Percentiles rank a stretch among this genome's conserved stretches.
Evolutionary conservation across 257 asterid species (phyloP).

Genomic region (Leonotis leonurus): DNA sequence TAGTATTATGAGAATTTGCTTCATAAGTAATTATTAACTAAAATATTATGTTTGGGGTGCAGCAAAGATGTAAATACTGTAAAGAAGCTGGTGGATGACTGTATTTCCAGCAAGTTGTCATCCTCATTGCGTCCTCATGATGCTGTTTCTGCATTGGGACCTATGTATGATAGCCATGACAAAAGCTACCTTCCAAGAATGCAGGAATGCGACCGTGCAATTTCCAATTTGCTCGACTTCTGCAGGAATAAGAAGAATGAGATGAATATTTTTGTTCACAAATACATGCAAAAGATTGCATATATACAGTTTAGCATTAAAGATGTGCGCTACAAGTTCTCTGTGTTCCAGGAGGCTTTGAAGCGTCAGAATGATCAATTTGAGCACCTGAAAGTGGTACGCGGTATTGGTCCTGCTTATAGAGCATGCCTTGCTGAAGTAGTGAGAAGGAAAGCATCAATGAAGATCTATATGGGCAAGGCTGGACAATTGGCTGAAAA

Average conservation of each 20-base stretch:
- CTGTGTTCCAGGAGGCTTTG: slow-evolving; percentile 91
- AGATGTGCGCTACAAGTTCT: slow-evolving; percentile 72
- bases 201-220: slow-evolving; percentile 63
- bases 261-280: slow-evolving; percentile 78
- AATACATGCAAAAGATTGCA: slow-evolving; percentile 88
- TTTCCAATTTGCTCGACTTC: slow-evolving; percentile 58
- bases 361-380: slow-evolving; percentile 84
- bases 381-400: slow-evolving; percentile 79
- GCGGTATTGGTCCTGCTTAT: slow-evolving; percentile 88
- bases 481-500: slow-evolving; percentile 96
- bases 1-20: slow-evolving; percentile 7
- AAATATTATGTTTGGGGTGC: slow-evolving; percentile 30
- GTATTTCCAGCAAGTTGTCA: slow-evolving; percentile 60
- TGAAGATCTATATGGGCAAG: slow-evolving; percentile 96
- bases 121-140: slow-evolving; percentile 96
- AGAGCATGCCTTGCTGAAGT: slow-evolving; percentile 96
- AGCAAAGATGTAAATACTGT: slow-evolving; percentile 92
- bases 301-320: slow-evolving; percentile 73
- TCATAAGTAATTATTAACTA: not conserved
- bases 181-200: slow-evolving; percentile 73
- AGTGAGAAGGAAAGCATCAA: slow-evolving; percentile 80
- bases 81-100: slow-evolving; percentile 90
- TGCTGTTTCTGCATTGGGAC: slow-evolving; percentile 97
- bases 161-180: slow-evolving; percentile 88
- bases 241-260: slow-evolving; percentile 83